Evolutionary conservation across 768 basidiomycete species (phyloP).

Genomic region (Mrakia gelida): DNA sequence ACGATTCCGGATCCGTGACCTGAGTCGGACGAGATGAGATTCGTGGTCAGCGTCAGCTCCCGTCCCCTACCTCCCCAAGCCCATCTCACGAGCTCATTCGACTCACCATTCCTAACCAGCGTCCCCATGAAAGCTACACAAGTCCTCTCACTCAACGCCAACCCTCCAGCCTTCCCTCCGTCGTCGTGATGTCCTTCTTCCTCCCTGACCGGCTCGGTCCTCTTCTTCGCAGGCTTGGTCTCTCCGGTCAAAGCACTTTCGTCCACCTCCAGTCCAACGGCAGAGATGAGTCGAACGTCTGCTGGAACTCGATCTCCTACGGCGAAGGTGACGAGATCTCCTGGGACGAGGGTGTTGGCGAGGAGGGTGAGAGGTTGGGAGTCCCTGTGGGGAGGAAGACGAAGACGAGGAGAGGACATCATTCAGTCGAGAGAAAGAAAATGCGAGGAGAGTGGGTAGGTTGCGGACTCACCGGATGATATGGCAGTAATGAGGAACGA

Average conservation of each 20-base stretch:
- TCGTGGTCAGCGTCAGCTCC: constrained; percentile 12
- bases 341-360: constrained; percentile 94
- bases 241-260: constrained; percentile 94
- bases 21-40: constrained; percentile 38
- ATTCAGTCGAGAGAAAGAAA: neutral
- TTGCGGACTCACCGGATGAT: constrained; percentile 57
- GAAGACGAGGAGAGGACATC: no score
- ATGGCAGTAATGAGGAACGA: constrained; percentile 95
- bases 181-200: constrained; percentile 9
- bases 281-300: constrained; percentile 75
- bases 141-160: constrained; percentile 69
- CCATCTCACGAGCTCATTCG: neutral
- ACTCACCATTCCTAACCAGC: constrained; percentile 75
- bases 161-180: constrained; percentile 9
- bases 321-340: constrained; percentile 80
- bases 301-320: constrained; percentile 94
- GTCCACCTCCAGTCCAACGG: constrained; percentile 86
- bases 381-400: constrained; percentile 47
- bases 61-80: neutral
- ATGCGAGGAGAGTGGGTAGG: neutral
- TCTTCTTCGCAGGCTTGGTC: constrained; percentile 73
- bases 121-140: constrained; percentile 97
- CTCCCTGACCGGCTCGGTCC: constrained; percentile 52
- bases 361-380: constrained; percentile 70
- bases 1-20: constrained; percentile 81